A percentile compares a stretch with the other conserved stretches of the same genome.
phyloP scores from a whole-genome alignment of 1,284 basidiomycete species.

The Rhodotorula sp. region DNA sequence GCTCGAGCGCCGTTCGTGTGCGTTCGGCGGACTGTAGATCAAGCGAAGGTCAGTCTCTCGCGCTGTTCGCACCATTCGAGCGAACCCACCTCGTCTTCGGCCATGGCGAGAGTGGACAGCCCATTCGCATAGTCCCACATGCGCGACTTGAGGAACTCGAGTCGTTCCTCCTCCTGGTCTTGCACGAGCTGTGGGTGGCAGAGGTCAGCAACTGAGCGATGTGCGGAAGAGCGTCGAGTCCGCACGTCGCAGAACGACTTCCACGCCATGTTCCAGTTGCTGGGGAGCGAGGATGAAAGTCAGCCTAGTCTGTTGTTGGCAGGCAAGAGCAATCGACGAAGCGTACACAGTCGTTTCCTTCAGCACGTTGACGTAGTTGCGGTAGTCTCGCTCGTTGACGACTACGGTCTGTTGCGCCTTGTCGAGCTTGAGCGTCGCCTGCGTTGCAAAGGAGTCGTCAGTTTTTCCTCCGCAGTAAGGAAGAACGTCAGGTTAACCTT shows the following conservation, averaged over 20 bases:
- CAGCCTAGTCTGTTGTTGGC: background rate
- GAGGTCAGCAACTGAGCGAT: background rate
- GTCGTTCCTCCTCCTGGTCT: slow-evolving; percentile 89
- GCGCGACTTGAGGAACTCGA: slow-evolving; percentile 91
- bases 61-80: no score
- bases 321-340: no score
- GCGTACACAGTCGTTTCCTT: slow-evolving; percentile 62
- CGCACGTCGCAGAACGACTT: slow-evolving; percentile 75
- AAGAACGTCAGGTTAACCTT: slow-evolving; percentile 61
- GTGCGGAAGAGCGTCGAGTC: background rate
- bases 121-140: slow-evolving; percentile 96
- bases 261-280: slow-evolving; percentile 92
- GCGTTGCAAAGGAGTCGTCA: fast-evolving
- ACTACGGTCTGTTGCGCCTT: slow-evolving; percentile 85
- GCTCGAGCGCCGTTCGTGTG: slow-evolving; percentile 62
- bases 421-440: slow-evolving; percentile 67
- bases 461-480: background rate
- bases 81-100: slow-evolving; percentile 69
- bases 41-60: no score
- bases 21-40: slow-evolving; percentile 83
- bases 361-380: slow-evolving; percentile 77
- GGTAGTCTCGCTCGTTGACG: slow-evolving; percentile 85
- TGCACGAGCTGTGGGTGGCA: slow-evolving; percentile 65
- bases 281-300: background rate
- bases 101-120: slow-evolving; percentile 90